Conservation (phyloP, 305 asterid genomes). For the Nicotiana rustica region DNA sequence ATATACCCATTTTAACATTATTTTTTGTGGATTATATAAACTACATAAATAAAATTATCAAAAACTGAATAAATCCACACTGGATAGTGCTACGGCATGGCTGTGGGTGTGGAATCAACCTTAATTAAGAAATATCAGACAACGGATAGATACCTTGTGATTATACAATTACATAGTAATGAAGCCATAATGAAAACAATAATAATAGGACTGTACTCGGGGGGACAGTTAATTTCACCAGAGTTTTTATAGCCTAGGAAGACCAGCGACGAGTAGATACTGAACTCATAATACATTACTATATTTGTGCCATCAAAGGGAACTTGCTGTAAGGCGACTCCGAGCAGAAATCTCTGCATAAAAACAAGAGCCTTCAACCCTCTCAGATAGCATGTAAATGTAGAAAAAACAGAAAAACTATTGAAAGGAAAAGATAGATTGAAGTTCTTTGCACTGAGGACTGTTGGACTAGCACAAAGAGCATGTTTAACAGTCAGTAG, state of each 20-base stretch:
- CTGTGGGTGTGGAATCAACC: background rate
- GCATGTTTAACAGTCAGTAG: constrained; percentile 3
- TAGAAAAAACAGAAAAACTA: background rate
- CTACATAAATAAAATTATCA: too few relatives aligned
- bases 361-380: background rate
- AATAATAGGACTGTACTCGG: background rate
- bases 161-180: too few relatives aligned
- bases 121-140: background rate
- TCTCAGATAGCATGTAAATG: background rate
- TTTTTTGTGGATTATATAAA: background rate
- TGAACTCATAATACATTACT: background rate
- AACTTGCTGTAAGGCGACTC: background rate
- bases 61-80: too few relatives aligned
- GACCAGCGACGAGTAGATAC: background rate
- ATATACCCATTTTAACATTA: too few relatives aligned
- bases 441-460: background rate
- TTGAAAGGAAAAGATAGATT: background rate
- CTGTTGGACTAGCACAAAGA: background rate
- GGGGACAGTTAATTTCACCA: background rate
- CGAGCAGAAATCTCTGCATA: background rate
- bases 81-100: too few relatives aligned
- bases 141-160: background rate
- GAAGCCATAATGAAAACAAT: too few relatives aligned
- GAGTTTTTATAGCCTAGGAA: background rate
- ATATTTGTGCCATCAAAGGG: background rate